These are phyloP conservation scores for Cryptosporidium baileyi DNA, from an alignment of 169 alveolate genomes.

Conservation along the genomic window DNA sequence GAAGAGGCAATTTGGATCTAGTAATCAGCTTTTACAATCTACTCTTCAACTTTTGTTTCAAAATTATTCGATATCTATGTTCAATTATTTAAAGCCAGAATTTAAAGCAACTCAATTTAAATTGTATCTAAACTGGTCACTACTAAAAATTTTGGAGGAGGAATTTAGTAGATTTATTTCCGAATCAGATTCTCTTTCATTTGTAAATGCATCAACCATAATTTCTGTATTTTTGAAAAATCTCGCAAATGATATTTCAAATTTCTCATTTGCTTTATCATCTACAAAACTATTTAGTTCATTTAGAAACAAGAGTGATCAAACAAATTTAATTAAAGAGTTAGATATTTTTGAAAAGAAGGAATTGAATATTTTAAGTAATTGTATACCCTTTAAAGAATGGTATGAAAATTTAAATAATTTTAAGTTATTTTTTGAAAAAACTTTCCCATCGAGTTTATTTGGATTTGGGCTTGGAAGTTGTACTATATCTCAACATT, in stretches of 20 bases:
- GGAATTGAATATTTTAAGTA: constrained; percentile 4
- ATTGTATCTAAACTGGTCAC: constrained; percentile 62
- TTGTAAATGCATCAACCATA: constrained; percentile 11
- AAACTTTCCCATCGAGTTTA: constrained; percentile 66
- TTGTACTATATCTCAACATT: constrained; percentile 72
- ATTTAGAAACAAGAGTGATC: neutral
- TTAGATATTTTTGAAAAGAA: neutral
- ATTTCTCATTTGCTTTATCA: constrained; percentile 5
- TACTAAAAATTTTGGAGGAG: constrained; percentile 26
- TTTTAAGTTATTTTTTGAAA: constrained; percentile 70
- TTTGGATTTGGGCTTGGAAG: constrained; percentile 79
- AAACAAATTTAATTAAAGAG: neutral
- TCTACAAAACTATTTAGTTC: neutral
- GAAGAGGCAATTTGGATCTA: constrained; percentile 76
- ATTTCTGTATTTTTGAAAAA: constrained; percentile 13
- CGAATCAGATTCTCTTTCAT: neutral
- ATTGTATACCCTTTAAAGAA: constrained; percentile 70
- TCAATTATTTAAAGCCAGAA: constrained; percentile 67
- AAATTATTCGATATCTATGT: constrained; percentile 67
- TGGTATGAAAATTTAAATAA: constrained; percentile 72
- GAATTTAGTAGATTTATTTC: neutral
- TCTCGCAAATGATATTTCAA: constrained; percentile 18
- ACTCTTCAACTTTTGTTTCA: constrained; percentile 69
- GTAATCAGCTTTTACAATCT: constrained; percentile 73
- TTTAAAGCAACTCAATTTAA: constrained; percentile 70